Evolutionary conservation across 2,329 filamentous ascomycete genomes (phyloP), one percentile per base, ranked within the genome.

Genomic region (Penicillium sp.): DNA sequence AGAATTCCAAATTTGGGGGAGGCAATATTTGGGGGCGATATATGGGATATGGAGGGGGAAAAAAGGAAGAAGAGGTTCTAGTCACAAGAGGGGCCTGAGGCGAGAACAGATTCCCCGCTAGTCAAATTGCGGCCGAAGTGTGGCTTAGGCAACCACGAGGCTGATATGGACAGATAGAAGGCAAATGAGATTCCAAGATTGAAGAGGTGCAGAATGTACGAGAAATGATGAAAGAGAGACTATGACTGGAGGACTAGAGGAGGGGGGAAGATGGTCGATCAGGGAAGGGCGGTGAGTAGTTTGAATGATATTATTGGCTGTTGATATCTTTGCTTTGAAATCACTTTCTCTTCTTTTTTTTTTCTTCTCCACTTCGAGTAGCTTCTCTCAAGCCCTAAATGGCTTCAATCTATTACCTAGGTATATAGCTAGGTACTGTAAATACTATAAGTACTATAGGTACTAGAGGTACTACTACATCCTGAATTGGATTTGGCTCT

Each of bases 71-170:
- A 61, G 31, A 45, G 50, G 48, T 46, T 35, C 26, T 50, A 56
- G 48, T 54, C 31, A 18, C 35, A 35, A 55, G 55, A 56, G 60
- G 60, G 49, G 55, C 58, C 58, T 62, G 55, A 62, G 60, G 60
- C 57, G 51, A 57, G 32, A 24, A 53, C 14, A 35, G 24, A 53
- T 38, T 34, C 38, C 51, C 50, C 50, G 44, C 53, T 56, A 56
- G 53, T 52, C 53, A 42, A 22, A 34, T 52, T 52, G 29, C 48
- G 48, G 53, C 24, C 26, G 13, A 55, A 51, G 10, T 56, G 53
- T 56, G 53, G 53, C 53, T 56, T 20, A 42, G 14, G 14, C 29
- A 35, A 39, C n/a, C 13, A 37, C 50, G 35, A 56, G 54, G 50
- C 54, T 47, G 31, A 37, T 18, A 40, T 49, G 26, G n/a, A 49